Conservation (phyloP, 2,329 filamentous ascomycete genomes). For the Phyllosticta citriasiana region DNA sequence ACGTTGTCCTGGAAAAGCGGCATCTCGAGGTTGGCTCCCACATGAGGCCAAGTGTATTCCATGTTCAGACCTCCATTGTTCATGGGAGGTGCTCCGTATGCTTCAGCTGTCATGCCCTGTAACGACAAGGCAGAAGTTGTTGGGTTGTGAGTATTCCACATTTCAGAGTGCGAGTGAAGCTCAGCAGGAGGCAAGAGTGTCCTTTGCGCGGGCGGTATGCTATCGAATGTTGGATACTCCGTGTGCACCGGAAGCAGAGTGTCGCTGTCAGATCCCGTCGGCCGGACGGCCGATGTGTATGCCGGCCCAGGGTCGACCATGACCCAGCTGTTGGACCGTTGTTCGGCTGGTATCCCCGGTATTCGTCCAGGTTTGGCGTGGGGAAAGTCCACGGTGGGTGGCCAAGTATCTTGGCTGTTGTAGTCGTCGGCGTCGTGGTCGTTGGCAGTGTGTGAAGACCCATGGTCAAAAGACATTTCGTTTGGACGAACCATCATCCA, state of each 20-base stretch:
- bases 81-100: conserved; percentile 6
- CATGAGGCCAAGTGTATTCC: conserved; percentile 6
- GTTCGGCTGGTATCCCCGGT: neutral
- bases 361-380: neutral
- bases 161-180: conserved; percentile 1
- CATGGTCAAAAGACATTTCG: conserved; percentile 16
- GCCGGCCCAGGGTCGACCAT: neutral
- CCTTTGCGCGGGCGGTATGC: neutral
- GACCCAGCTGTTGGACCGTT: conserved; percentile 4
- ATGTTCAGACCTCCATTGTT: conserved; percentile 5
- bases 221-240: conserved; percentile 2
- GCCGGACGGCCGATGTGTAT: neutral
- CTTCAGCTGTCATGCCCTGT: conserved; percentile 8
- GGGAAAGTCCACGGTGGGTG: neutral
- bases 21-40: neutral
- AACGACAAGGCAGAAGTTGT: conserved; percentile 1
- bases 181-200: conserved; percentile 7
- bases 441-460: conserved; percentile 2
- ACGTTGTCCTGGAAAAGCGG: conserved; percentile 11
- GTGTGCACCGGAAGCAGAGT: neutral
- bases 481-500: conserved; percentile 2
- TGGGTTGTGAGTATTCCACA: neutral
- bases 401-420: neutral
- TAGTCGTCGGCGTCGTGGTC: conserved; percentile 6
- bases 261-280: conserved; percentile 1